Conservation (phyloP, 108 stramenopile species). For the Nitzschia palea region DNA sequence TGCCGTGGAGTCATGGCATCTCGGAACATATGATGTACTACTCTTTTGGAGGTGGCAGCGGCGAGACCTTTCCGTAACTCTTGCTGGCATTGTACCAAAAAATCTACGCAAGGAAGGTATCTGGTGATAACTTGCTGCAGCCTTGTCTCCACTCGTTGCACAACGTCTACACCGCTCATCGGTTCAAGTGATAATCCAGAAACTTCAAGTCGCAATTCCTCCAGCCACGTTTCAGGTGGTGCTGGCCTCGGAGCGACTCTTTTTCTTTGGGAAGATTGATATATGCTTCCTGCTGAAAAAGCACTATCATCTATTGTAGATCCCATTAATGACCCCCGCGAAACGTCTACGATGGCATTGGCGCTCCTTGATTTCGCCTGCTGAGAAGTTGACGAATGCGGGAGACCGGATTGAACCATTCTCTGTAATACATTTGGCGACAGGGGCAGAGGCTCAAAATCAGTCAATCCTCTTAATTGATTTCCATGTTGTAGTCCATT, state of each 20-base stretch:
- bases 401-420: background rate
- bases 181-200: conserved; percentile 67
- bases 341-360: background rate
- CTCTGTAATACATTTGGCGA: conserved; percentile 1
- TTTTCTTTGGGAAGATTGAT: too few relatives aligned
- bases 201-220: conserved; percentile 26
- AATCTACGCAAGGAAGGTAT: conserved; percentile 84
- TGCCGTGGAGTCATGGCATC: conserved; percentile 65
- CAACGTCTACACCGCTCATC: conserved; percentile 58
- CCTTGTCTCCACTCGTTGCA: conserved; percentile 46
- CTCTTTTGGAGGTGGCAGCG: conserved; percentile 43
- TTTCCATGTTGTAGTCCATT: conserved; percentile 1
- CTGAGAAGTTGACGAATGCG: background rate
- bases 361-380: too few relatives aligned
- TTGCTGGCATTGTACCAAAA: conserved; percentile 88
- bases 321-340: too few relatives aligned
- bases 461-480: conserved; percentile 10
- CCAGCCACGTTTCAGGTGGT: conserved; percentile 35
- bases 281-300: too few relatives aligned
- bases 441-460: conserved; percentile 25
- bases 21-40: conserved; percentile 29
- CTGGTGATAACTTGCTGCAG: conserved; percentile 69
- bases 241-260: too few relatives aligned
- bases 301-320: too few relatives aligned
- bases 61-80: conserved; percentile 77